Evolutionary conservation across 2,329 filamentous ascomycete genomes (phyloP).

Genomic region (Sclerotinia subarctica): DNA sequence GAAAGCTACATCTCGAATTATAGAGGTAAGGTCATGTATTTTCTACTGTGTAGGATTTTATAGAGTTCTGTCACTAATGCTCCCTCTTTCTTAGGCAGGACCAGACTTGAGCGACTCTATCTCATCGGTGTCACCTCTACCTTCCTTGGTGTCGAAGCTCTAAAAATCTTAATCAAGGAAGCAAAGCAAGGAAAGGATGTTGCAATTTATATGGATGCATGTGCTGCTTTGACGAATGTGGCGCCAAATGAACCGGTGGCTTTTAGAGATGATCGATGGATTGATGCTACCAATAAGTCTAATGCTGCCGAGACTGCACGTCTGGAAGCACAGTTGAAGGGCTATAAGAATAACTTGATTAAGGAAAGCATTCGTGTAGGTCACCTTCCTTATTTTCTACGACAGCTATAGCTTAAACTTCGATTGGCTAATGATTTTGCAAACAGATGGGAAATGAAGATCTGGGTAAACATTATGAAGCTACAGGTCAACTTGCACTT

Average conservation of each 20-base stretch:
- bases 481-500: slow-evolving; percentile 67
- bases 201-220: slow-evolving; percentile 65
- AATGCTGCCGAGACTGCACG: slow-evolving; percentile 69
- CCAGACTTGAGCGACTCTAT: slow-evolving; percentile 74
- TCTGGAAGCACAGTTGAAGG: slow-evolving; percentile 82
- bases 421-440: not conserved
- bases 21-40: slow-evolving; percentile 53
- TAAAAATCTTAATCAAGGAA: slow-evolving; percentile 72
- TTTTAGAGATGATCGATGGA: slow-evolving; percentile 68
- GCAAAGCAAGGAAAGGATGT: slow-evolving; percentile 76
- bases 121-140: slow-evolving; percentile 78
- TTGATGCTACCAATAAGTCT: slow-evolving; percentile 61
- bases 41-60: not conserved
- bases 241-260: slow-evolving; percentile 68
- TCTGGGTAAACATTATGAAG: slow-evolving; percentile 77
- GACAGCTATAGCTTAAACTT: not conserved
- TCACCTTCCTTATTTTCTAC: not conserved
- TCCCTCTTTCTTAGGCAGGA: slow-evolving; percentile 59
- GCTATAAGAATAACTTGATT: slow-evolving; percentile 94
- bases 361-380: slow-evolving; percentile 91
- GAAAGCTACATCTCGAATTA: slow-evolving; percentile 91
- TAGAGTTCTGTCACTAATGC: slow-evolving; percentile 16
- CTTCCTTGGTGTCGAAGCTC: slow-evolving; percentile 72
- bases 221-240: slow-evolving; percentile 60
- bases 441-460: slow-evolving; percentile 90